Percentiles rank a stretch among this genome's conserved stretches.
phyloP scores from a whole-genome alignment of 129 eudicot species.

The Pseudognaphalium luteoalbum region DNA sequence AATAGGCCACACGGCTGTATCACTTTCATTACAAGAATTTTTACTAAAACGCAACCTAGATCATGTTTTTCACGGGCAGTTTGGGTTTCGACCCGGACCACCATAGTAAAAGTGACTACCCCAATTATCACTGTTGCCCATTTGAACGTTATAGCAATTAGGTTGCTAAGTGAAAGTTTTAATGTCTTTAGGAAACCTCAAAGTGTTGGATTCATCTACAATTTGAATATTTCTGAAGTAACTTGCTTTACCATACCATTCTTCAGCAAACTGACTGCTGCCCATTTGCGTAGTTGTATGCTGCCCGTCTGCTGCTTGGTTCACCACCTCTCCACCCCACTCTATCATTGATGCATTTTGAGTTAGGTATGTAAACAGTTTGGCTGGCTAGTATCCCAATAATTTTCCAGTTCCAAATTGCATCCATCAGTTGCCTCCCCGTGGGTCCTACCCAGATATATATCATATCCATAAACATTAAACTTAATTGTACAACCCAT shows the following conservation, averaged over 20 bases:
- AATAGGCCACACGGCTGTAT: neutral
- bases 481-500: too few relatives aligned
- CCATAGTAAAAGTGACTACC: conserved; percentile 77
- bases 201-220: conserved; percentile 65
- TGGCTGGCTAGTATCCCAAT: conserved; percentile 79
- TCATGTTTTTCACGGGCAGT: conserved; percentile 44
- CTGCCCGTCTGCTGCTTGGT: conserved; percentile 66
- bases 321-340: conserved; percentile 94
- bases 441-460: conserved; percentile 47
- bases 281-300: conserved; percentile 93
- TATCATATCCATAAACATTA: too few relatives aligned
- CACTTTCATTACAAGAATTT: too few relatives aligned
- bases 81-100: conserved; percentile 76
- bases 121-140: conserved; percentile 57
- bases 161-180: conserved; percentile 67
- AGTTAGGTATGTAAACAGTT: conserved; percentile 53
- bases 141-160: conserved; percentile 59
- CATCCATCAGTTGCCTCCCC: conserved; percentile 94
- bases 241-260: conserved; percentile 72
- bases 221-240: conserved; percentile 62
- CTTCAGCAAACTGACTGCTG: conserved; percentile 73
- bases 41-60: neutral
- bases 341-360: conserved; percentile 72
- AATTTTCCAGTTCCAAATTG: conserved; percentile 65
- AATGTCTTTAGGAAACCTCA: conserved; percentile 56